Conservation (phyloP, 495 filamentous ascomycete genomes). For the Ramalina intermedia region DNA sequence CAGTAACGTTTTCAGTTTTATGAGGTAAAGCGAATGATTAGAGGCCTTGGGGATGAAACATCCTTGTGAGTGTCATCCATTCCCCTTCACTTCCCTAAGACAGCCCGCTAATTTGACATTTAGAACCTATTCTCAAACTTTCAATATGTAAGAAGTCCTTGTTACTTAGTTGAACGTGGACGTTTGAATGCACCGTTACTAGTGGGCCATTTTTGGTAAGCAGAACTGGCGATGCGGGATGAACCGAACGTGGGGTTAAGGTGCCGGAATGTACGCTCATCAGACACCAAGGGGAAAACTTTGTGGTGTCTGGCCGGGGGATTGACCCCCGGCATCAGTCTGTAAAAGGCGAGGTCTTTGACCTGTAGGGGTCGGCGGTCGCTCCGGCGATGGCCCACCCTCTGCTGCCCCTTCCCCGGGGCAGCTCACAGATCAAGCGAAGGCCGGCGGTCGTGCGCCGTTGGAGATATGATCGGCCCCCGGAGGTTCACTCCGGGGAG, state of each 20-base stretch:
- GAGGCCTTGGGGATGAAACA: conserved; percentile 57
- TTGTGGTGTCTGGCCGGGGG: not conserved
- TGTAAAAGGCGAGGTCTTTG: too few species aligned
- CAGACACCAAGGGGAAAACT: conserved; percentile 15
- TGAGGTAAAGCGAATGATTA: conserved; percentile 70
- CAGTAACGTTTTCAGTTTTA: conserved; percentile 59
- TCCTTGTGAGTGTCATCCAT: conserved; percentile 37
- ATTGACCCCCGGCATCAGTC: too few species aligned
- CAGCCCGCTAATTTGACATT: too few species aligned
- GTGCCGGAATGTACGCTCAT: conserved; percentile 59
- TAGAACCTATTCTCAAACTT: conserved; percentile 58
- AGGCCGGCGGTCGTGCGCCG: not conserved
- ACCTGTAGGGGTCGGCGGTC: too few species aligned
- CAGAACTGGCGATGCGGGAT: conserved; percentile 55
- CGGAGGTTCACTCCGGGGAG: conserved; percentile 3
- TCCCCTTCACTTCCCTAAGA: too few species aligned
- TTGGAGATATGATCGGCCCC: not conserved
- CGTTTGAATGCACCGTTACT: conserved; percentile 51
- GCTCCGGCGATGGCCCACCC: too few species aligned
- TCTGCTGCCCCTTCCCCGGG: too few species aligned
- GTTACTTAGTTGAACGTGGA: conserved; percentile 51
- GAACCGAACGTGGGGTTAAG: conserved; percentile 59
- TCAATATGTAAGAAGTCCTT: conserved; percentile 64
- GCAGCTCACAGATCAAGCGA: not conserved
- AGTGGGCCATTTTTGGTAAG: conserved; percentile 59